These are phyloP conservation scores for Candida sithepensis DNA, from an alignment of 805 yeast species.

Conservation along the genomic window DNA sequence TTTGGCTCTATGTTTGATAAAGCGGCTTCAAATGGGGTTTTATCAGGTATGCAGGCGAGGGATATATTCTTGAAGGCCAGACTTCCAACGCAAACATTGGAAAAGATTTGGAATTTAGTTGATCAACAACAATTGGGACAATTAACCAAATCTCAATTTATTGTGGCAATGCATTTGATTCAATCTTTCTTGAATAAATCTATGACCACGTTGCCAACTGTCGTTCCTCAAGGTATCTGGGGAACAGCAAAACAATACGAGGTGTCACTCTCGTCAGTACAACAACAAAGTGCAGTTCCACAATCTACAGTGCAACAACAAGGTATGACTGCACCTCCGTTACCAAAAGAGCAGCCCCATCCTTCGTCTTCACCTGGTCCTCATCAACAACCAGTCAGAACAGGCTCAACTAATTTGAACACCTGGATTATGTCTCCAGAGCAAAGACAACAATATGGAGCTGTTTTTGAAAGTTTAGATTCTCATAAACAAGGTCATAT, in stretches of 20 bases:
- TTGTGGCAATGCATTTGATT: constrained; percentile 92
- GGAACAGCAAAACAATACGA: constrained; percentile 20
- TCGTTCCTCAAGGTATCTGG: constrained; percentile 34
- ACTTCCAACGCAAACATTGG: constrained; percentile 70
- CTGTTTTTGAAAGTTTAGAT: constrained; percentile 76
- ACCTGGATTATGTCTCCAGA: constrained; percentile 65
- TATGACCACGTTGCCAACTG: constrained; percentile 42
- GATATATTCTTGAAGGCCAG: constrained; percentile 87
- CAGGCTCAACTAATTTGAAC: constrained; percentile 22
- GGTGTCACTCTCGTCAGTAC: constrained; percentile 6
- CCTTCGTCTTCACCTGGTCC: constrained; percentile 9
- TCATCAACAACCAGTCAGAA: constrained; percentile 13
- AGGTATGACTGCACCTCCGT: constrained; percentile 13
- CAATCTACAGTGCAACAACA: constrained; percentile 14
- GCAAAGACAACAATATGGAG: constrained; percentile 73
- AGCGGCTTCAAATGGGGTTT: constrained; percentile 50
- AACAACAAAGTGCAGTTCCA: constrained; percentile 7
- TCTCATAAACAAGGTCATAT: constrained; percentile 57
- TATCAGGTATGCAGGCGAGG: constrained; percentile 78
- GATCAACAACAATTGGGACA: constrained; percentile 75
- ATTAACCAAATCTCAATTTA: constrained; percentile 70
- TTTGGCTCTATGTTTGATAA: constrained; percentile 73
- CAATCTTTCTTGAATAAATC: constrained; percentile 69
- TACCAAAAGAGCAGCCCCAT: constrained; percentile 17
- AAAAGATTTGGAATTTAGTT: constrained; percentile 85